Conservation (phyloP, 345 rosid species). For the Eucalyptus globulus region DNA sequence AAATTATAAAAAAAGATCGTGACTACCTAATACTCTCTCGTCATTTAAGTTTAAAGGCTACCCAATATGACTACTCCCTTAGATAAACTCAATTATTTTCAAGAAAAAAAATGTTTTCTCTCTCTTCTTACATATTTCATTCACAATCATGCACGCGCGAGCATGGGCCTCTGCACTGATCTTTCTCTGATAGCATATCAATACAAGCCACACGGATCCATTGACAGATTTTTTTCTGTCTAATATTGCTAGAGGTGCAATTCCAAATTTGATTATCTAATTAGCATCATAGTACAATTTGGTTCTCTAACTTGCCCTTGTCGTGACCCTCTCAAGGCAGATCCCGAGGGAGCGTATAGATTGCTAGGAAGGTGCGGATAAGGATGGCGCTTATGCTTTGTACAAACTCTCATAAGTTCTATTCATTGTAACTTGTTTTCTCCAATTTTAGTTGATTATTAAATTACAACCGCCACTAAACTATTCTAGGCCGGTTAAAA, state of each 20-base stretch:
- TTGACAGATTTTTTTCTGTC: neutral
- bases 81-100: neutral
- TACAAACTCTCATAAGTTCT: neutral
- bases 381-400: neutral
- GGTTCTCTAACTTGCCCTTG: neutral
- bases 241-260: neutral
- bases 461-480: neutral
- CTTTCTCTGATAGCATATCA: neutral
- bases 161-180: neutral
- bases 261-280: neutral
- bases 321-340: neutral
- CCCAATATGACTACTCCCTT: neutral
- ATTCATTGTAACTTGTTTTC: neutral
- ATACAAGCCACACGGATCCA: neutral
- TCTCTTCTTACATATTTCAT: neutral
- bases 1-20: neutral
- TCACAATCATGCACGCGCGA: neutral
- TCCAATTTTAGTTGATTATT: fast-evolving
- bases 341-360: neutral
- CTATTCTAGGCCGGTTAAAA: neutral
- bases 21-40: neutral
- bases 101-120: neutral
- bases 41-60: neutral
- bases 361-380: neutral
- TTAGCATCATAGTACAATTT: neutral